Evolutionary conservation across 441 rosid genomes (phyloP).

Genomic region (Erysimum cheiri): DNA sequence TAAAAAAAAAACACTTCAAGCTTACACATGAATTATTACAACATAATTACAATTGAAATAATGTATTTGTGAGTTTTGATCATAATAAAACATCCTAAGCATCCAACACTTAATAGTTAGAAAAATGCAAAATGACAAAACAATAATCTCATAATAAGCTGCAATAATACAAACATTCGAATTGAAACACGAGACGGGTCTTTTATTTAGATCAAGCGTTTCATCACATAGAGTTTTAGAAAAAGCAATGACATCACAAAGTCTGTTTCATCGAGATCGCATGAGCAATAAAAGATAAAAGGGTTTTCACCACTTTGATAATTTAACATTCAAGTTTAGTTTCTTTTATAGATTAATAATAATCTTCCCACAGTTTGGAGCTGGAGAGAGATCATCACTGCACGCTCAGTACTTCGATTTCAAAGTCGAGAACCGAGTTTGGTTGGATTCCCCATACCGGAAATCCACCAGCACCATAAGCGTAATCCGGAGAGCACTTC

Average conservation of each 20-base stretch:
- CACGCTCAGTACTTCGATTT: conserved; percentile 74
- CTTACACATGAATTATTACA: not conserved
- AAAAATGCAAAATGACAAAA: not conserved
- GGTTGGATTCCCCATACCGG: conserved; percentile 87
- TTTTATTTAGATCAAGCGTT: conserved; percentile 37
- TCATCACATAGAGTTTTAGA: conserved; percentile 26
- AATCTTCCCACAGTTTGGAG: conserved; percentile 4
- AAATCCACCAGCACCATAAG: conserved; percentile 86
- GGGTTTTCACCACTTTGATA: not conserved
- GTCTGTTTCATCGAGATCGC: conserved; percentile 26
- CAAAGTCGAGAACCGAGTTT: conserved; percentile 84
- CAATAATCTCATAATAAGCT: not conserved
- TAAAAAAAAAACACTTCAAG: too few relatives aligned
- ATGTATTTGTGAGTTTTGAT: not conserved
- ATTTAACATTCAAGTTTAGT: conserved; percentile 4
- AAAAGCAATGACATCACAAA: conserved; percentile 11
- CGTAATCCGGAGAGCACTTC: conserved; percentile 95
- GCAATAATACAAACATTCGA: not conserved
- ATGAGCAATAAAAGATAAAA: conserved; percentile 14
- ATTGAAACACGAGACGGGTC: conserved; percentile 28
- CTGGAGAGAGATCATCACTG: conserved; percentile 48
- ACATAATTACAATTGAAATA: not conserved
- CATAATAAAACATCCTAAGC: not conserved
- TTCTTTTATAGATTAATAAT: conserved; percentile 2
- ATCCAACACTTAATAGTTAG: not conserved